Percentiles rank a stretch among this genome's conserved stretches.
Evolutionary conservation across 495 filamentous ascomycete species (phyloP).

Genomic region (Jackrogersella multiformis): DNA sequence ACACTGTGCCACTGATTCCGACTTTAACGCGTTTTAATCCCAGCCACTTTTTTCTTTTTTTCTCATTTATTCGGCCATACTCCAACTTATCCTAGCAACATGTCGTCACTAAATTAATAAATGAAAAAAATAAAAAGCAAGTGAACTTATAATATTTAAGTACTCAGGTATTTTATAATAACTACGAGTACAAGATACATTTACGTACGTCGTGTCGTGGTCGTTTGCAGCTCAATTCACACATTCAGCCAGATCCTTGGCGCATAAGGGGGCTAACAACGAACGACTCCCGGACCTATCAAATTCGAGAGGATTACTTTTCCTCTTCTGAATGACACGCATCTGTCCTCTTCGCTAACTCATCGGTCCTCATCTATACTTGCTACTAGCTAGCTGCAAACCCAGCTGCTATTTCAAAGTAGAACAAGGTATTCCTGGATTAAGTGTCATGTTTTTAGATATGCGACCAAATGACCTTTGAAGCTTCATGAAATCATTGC

Average conservation of each 20-base stretch:
- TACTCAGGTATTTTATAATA: neutral
- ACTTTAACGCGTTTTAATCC: constrained; percentile 31
- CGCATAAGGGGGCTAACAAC: neutral
- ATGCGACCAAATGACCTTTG: neutral
- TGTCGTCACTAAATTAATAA: constrained; percentile 3
- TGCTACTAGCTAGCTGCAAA: neutral
- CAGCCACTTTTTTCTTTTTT: constrained; percentile 34
- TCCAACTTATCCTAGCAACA: neutral
- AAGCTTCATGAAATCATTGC: neutral
- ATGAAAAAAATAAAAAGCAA: neutral
- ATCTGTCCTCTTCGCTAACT: neutral
- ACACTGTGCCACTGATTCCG: constrained; percentile 22
- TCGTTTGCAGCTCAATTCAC: neutral
- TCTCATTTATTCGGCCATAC: neutral
- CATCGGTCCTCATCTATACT: neutral
- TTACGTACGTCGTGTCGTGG: neutral
- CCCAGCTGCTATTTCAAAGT: neutral
- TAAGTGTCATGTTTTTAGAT: constrained; percentile 1
- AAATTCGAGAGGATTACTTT: neutral
- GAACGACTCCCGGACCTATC: constrained; percentile 1
- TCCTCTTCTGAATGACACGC: neutral
- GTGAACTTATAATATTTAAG: too few relatives aligned
- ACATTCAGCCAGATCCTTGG: too few relatives aligned
- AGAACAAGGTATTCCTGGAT: constrained; percentile 11
- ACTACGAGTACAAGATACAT: constrained; percentile 4